These are phyloP conservation scores for Tranzscheliella williamsii DNA, from an alignment of 1,284 basidiomycete species.

Conservation along the genomic window DNA sequence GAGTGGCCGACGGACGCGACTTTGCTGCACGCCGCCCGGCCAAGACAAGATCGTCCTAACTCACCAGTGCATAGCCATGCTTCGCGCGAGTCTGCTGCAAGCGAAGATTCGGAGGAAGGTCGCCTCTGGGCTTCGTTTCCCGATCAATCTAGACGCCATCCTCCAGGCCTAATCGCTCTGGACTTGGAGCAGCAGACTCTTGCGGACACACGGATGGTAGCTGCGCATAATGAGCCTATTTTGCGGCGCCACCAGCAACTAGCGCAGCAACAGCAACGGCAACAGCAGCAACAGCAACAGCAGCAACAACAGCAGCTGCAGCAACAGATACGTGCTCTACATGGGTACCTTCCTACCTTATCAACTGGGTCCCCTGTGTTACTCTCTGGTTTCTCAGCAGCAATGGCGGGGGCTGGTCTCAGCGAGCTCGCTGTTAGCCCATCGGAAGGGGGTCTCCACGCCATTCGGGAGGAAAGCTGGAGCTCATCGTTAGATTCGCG, in stretches of 20 bases:
- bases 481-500: constrained; percentile 27
- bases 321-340: too few relatives aligned
- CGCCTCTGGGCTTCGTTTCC: constrained; percentile 47
- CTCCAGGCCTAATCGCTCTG: constrained; percentile 45
- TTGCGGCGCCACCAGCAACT: too few relatives aligned
- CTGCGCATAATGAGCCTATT: too few relatives aligned
- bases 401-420: constrained; percentile 2
- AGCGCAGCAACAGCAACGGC: too few relatives aligned
- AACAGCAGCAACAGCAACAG: too few relatives aligned
- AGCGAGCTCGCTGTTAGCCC: constrained; percentile 24
- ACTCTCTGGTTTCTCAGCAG: too few relatives aligned
- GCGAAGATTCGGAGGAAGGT: constrained; percentile 40
- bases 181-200: constrained; percentile 30
- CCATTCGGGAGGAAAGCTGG: constrained; percentile 47
- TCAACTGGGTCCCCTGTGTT: too few relatives aligned
- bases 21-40: too few relatives aligned
- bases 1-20: too few relatives aligned
- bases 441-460: constrained; percentile 33
- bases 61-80: constrained; percentile 12
- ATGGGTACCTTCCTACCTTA: too few relatives aligned
- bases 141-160: constrained; percentile 38
- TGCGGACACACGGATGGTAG: constrained; percentile 4
- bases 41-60: constrained; percentile 1
- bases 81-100: constrained; percentile 9
- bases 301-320: too few relatives aligned